These are phyloP conservation scores for Lobosporangium transversale DNA, from an alignment of 192 early-diverging fungal species.

Conservation along the genomic window DNA sequence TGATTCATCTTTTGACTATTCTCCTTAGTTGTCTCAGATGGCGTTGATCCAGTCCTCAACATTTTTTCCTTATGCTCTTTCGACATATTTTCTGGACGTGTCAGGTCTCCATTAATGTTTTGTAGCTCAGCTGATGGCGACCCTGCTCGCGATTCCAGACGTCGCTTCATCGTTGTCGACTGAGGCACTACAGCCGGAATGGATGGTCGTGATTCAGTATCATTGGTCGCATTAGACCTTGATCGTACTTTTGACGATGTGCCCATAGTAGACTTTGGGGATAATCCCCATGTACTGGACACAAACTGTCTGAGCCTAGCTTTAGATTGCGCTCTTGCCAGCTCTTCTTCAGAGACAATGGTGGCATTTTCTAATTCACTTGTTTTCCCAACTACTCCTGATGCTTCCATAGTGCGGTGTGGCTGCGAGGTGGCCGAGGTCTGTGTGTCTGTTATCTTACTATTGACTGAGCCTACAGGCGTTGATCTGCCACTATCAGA, in stretches of 20 bases:
- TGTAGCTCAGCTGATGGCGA: too few relatives aligned
- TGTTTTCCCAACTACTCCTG: too few relatives aligned
- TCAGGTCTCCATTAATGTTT: too few relatives aligned
- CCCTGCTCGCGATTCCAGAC: background rate
- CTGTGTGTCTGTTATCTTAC: background rate
- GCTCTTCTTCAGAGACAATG: background rate
- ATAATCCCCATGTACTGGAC: too few relatives aligned
- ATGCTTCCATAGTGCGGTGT: background rate
- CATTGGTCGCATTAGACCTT: background rate
- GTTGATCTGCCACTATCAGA: background rate
- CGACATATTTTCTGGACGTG: too few relatives aligned
- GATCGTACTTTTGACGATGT: slow-evolving; percentile 4
- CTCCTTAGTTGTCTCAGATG: too few relatives aligned
- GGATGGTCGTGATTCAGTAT: background rate
- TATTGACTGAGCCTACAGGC: too few relatives aligned
- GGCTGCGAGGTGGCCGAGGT: background rate
- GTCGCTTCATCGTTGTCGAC: slow-evolving; percentile 4
- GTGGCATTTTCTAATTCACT: too few relatives aligned
- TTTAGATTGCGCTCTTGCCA: slow-evolving; percentile 1
- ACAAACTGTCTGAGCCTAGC: too few relatives aligned
- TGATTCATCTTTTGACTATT: too few relatives aligned
- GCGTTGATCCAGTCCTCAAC: background rate
- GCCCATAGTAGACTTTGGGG: background rate
- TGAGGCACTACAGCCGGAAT: slow-evolving; percentile 2
- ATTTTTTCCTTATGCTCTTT: background rate